Base-by-base conservation (phyloP, 495 filamentous ascomycete genomes). In the Xylaria nigripes region DNA sequence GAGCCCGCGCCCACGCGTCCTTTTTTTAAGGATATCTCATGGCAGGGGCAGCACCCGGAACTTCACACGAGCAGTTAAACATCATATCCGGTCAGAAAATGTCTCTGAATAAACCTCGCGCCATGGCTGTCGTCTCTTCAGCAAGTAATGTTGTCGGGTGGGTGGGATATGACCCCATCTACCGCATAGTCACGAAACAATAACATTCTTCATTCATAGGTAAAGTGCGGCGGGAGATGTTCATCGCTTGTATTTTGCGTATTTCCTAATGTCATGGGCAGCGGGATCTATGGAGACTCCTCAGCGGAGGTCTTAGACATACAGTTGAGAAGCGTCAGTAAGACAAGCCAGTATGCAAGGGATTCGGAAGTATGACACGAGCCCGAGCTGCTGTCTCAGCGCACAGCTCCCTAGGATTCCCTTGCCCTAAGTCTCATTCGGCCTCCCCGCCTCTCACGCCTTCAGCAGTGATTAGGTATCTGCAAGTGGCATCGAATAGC, bases 311-410 rank as follows among this genome's bases (percentile, higher is more conserved):
- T 42, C 51, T 54, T 6, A 54, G 44, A 48, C 32, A 48, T 48
- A 24, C 24, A 42, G 34, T 21, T 29, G 24, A 27, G 25, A 15
- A 16, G 15, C 22, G 7, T 29, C 10, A 12, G 42, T 36, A 21
- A 45, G 21, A 45, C 29, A 9, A 45, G 40, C 13, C 19, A 7
- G 21, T 15, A 45, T 27, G 50, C 50, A 53, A 45, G 25, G 29
- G 29, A 19, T 19, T 42, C 32, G n/a, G 18, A 32, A n/a, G 41
- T 23, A 38, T 15, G 19, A n/a, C 41, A 53, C 7, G 23, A 19
- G 18, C 45, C n/a, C 15, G 43, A 34, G 16, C 8, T 45, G 5
- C 10, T 47, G 51, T 54, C 51, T 54, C 51, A 45, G 51, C 32
- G 38, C 42, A 22, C 16, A 36, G 51, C 43, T 18, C 36, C 29